These are phyloP conservation scores for Micromonas pusilla DNA, from an alignment of 139 green algal genomes.

Conservation along the genomic window DNA sequence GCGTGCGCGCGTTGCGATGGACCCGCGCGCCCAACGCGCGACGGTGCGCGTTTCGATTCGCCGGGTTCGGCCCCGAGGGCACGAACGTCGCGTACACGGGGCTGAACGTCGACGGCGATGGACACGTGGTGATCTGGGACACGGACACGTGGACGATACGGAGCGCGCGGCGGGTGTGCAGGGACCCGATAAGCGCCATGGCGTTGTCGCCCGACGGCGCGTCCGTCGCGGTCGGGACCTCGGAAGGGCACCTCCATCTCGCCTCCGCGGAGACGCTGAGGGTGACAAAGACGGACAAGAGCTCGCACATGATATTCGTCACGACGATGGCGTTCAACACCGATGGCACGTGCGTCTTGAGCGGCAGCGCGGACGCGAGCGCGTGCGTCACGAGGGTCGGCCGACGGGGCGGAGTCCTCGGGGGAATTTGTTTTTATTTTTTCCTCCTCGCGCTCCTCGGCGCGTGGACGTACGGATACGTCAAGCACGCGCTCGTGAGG, in stretches of 20 bases:
- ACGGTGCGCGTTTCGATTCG: background rate
- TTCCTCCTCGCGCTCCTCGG: too few species aligned
- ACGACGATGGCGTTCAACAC: slow-evolving; percentile 11
- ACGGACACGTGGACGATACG: background rate
- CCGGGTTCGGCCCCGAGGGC: background rate
- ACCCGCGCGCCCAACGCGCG: background rate
- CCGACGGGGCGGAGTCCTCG: background rate
- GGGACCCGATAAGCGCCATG: background rate
- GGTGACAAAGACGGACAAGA: background rate
- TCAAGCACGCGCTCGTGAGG: too few species aligned
- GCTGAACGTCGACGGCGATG: slow-evolving; percentile 8
- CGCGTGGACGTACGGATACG: too few species aligned
- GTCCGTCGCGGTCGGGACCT: background rate
- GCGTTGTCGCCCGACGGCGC: background rate
- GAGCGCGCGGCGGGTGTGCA: background rate
- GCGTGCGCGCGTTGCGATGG: background rate
- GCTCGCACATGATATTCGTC: slow-evolving; percentile 27
- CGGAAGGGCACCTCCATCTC: slow-evolving; percentile 5
- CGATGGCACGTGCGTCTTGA: background rate
- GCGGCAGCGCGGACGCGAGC: slow-evolving; percentile 9
- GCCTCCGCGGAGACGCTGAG: background rate
- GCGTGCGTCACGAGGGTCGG: background rate
- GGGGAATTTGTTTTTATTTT: too few species aligned
- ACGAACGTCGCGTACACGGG: background rate
- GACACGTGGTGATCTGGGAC: background rate